These are phyloP conservation scores for Globisporangium megalacanthum DNA, from an alignment of 352 stramenopile species.

Conservation along the genomic window DNA sequence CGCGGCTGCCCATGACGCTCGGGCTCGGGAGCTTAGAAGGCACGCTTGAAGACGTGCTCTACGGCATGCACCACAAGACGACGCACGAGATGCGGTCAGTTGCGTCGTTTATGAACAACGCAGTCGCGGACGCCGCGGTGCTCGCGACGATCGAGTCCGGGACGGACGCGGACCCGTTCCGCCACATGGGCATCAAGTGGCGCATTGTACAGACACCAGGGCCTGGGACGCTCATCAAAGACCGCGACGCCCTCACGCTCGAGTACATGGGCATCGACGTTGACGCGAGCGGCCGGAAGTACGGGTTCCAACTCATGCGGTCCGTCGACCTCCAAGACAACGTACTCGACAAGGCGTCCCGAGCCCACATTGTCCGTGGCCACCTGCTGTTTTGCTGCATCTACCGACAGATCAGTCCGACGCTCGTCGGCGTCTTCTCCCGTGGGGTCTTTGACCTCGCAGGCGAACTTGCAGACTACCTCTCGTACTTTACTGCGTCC, in stretches of 20 bases:
- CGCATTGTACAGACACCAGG: slow-evolving; percentile 18
- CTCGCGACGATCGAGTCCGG: slow-evolving; percentile 32
- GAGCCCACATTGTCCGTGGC: slow-evolving; percentile 2
- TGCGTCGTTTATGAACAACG: slow-evolving; percentile 29
- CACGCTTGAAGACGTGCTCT: slow-evolving; percentile 39
- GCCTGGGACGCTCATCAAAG: slow-evolving; percentile 22
- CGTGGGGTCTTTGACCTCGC: slow-evolving; percentile 9
- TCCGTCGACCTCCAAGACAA: slow-evolving; percentile 7
- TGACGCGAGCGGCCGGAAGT: slow-evolving; percentile 28
- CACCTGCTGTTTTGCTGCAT: slow-evolving; percentile 11
- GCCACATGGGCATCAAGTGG: slow-evolving; percentile 50
- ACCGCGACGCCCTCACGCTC: slow-evolving; percentile 39
- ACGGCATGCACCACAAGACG: slow-evolving; percentile 43
- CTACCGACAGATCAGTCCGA: slow-evolving; percentile 11
- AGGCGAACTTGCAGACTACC: slow-evolving; percentile 9
- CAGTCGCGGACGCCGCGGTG: slow-evolving; percentile 31
- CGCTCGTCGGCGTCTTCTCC: slow-evolving; percentile 6
- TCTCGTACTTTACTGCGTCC: slow-evolving; percentile 8
- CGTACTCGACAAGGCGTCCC: too few species aligned
- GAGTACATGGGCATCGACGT: slow-evolving; percentile 35
- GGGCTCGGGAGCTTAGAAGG: slow-evolving; percentile 32
- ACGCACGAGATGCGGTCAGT: slow-evolving; percentile 39
- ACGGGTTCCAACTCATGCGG: slow-evolving; percentile 21
- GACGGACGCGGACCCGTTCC: slow-evolving; percentile 32
- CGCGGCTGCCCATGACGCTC: slow-evolving; percentile 32